phyloP scores from a whole-genome alignment of 768 basidiomycete species.

The Suillus tomentosus region DNA sequence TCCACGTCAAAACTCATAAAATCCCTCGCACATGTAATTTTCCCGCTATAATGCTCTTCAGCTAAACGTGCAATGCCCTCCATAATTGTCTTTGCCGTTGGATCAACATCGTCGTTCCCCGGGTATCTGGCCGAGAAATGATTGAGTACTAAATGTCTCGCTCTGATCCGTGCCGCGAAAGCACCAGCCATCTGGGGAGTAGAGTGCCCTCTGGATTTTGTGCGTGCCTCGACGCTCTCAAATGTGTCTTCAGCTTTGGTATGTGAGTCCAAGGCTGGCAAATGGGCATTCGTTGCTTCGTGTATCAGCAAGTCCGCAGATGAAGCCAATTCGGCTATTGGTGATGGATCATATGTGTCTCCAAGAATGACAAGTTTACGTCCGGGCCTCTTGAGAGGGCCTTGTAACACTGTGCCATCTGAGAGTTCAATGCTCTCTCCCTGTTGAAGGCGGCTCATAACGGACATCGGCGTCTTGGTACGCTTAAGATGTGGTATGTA shows the following conservation, averaged over 20 bases:
- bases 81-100: constrained; percentile 58
- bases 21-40: constrained; percentile 72
- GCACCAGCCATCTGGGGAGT: constrained; percentile 89
- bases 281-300: constrained; percentile 87
- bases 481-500: constrained; percentile 72
- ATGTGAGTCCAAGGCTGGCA: constrained; percentile 61
- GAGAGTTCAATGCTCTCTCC: constrained; percentile 63
- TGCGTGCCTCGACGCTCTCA: constrained; percentile 58
- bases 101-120: constrained; percentile 57
- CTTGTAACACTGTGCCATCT: constrained; percentile 73
- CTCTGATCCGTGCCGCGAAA: constrained; percentile 69
- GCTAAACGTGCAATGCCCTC: constrained; percentile 61
- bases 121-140: constrained; percentile 86
- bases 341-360: constrained; percentile 81
- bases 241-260: constrained; percentile 66
- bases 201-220: constrained; percentile 82
- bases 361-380: constrained; percentile 82
- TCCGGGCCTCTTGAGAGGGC: constrained; percentile 65
- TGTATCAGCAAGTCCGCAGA: constrained; percentile 79
- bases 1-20: constrained; percentile 69
- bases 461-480: constrained; percentile 67
- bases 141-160: constrained; percentile 69
- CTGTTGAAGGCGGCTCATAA: constrained; percentile 65
- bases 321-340: constrained; percentile 58
- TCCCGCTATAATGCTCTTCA: constrained; percentile 50